Evolutionary conservation across 768 basidiomycete species (phyloP).

Genomic region (Gloeopeniophorella convolvens): DNA sequence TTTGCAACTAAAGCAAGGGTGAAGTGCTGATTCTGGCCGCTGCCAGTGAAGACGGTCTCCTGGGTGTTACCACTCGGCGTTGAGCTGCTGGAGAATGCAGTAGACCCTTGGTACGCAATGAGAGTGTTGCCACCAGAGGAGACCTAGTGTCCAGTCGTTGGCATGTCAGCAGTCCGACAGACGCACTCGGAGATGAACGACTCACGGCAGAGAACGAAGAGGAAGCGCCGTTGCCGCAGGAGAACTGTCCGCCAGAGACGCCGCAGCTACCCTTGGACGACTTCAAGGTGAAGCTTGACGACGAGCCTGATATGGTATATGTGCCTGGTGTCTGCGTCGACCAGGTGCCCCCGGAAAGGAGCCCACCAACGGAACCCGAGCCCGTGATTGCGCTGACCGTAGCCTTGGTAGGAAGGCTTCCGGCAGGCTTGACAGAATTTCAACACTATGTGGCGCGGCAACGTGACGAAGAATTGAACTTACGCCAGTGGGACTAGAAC

Average conservation of each 20-base stretch:
- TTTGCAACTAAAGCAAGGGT: slow-evolving; percentile 24
- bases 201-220: slow-evolving; percentile 47
- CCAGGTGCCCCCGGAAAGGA: slow-evolving; percentile 52
- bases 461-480: background rate
- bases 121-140: slow-evolving; percentile 42
- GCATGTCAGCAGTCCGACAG: background rate
- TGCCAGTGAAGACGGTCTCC: slow-evolving; percentile 30
- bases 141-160: slow-evolving; percentile 35
- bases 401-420: slow-evolving; percentile 39
- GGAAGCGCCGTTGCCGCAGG: background rate
- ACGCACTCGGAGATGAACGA: slow-evolving; percentile 19
- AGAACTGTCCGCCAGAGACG: slow-evolving; percentile 28
- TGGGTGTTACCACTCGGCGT: slow-evolving; percentile 44
- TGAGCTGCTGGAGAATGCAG: slow-evolving; percentile 43
- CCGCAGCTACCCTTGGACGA: slow-evolving; percentile 56
- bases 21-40: slow-evolving; percentile 24
- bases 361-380: slow-evolving; percentile 39
- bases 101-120: slow-evolving; percentile 44
- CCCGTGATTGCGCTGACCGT: slow-evolving; percentile 38
- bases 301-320: slow-evolving; percentile 41
- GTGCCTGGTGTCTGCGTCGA: slow-evolving; percentile 56
- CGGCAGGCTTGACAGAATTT: background rate
- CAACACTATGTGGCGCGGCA: too few relatives aligned
- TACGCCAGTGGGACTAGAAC: slow-evolving; percentile 18
- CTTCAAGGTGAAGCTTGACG: slow-evolving; percentile 48